phyloP scores from a whole-genome alignment of 78 protist species.

The Dictyostelium intermedium region DNA sequence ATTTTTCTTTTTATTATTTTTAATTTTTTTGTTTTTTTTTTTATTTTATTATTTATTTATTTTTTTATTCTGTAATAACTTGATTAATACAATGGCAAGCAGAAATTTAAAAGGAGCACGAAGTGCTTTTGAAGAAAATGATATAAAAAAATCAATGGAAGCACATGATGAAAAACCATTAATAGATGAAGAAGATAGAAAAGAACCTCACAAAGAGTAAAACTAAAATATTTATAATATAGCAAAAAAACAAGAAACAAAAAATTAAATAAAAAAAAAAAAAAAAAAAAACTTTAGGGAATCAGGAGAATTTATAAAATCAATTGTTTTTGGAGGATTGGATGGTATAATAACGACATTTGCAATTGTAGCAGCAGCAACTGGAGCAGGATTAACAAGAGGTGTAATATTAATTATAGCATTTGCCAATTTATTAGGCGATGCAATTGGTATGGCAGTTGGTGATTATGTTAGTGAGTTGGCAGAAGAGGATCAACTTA shows the following conservation, averaged over 20 bases:
- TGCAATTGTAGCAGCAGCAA: constrained; percentile 90
- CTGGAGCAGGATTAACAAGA: constrained; percentile 80
- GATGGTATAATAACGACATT: constrained; percentile 93
- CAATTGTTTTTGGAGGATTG: constrained; percentile 88
- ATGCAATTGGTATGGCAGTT: constrained; percentile 92
- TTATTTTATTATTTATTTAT: no score
- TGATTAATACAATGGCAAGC: not conserved
- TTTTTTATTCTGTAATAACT: no score
- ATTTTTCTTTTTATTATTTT: no score
- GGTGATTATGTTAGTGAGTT: constrained; percentile 86
- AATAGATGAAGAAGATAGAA: constrained; percentile 59
- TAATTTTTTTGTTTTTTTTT: not conserved
- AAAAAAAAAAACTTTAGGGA: not conserved
- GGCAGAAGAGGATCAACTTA: constrained; percentile 83
- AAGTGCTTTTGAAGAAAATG: constrained; percentile 45
- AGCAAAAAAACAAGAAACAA: no score
- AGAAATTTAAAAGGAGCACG: constrained; percentile 30
- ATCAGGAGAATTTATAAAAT: constrained; percentile 82
- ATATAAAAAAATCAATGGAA: constrained; percentile 12
- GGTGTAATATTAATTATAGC: constrained; percentile 87
- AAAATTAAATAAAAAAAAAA: not conserved
- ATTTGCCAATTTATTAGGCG: constrained; percentile 90
- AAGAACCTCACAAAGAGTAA: constrained; percentile 72
- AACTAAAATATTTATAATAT: no score
- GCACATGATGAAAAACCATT: constrained; percentile 17